Base-by-base conservation (phyloP, 176 grass and related monocot genomes). In the Oryza meyeriana region DNA sequence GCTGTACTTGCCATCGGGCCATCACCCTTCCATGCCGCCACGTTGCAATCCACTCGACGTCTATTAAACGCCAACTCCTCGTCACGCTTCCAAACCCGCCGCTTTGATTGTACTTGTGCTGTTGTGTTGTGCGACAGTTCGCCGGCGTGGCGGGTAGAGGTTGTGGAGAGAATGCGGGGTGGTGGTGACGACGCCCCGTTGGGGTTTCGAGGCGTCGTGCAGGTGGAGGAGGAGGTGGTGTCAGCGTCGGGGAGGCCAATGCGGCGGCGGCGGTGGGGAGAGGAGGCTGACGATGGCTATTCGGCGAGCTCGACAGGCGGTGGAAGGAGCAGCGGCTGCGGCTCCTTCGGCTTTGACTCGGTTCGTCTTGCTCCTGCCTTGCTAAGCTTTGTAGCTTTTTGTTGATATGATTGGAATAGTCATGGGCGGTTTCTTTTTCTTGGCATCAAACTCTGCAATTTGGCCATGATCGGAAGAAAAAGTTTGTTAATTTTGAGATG, bases 261-360 rank as follows among this genome's bases (percentile, higher is more conserved):
- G 83, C 45, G 61, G n/a, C 42, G 72, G 9, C 78, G 74, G 29
- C 44, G 59, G 45, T 73, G 88, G 83, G 79, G 67, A 55, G 79
- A 34, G 24, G 88, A 61, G 30, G 74, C 69, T 28, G 84, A 74
- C 30, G 84, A 86, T 67, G 30, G 84, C 67, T 90, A 52, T 79
- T 86, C 88, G 29, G 61, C 68, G 30, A 90, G 78, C 74, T 86
- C 88, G 34, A 86, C 83, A 28, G 78, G 57, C 33, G 78, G 83
- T 35, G 78, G 65, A 39, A 70, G 70, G 70, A 84, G 87, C 44
- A 77, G 87, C 71, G 73, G 83, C 58, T 71, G 42, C 73, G 88
- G 31, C 68, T 89, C 88, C 58, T 78, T 86, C 61, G 38, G 67
- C 61, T 66, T 83, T 61, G 88, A 83, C 74, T 83, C 88, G 88